Percentiles rank a stretch among this genome's conserved stretches.
These are phyloP conservation scores for Cyathus pygmaeus DNA, from an alignment of 1,284 basidiomycete genomes.

Conservation along the genomic window DNA sequence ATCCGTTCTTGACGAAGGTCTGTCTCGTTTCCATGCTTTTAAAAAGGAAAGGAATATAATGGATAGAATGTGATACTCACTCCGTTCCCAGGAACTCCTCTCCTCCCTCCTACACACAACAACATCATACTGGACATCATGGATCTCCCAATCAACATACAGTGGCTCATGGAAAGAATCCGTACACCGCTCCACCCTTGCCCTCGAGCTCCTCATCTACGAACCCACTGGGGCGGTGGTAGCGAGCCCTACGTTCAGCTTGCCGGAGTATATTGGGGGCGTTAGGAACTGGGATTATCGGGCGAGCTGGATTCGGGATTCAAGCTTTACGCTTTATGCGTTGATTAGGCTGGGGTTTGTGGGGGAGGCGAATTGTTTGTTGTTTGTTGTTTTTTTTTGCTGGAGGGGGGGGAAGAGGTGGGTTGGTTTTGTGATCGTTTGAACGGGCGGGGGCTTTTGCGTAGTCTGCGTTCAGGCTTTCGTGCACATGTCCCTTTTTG, in stretches of 20 bases:
- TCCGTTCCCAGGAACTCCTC: background rate
- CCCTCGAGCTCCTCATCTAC: slow-evolving; percentile 85
- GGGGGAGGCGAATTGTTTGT: slow-evolving; percentile 82
- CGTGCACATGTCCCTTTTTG: too few species aligned
- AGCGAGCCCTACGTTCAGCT: slow-evolving; percentile 91
- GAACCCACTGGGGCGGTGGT: slow-evolving; percentile 86
- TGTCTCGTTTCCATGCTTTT: background rate
- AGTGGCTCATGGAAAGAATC: slow-evolving; percentile 93
- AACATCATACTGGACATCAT: slow-evolving; percentile 82
- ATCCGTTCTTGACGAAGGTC: slow-evolving; percentile 64
- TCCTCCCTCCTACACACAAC: background rate
- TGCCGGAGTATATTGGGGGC: slow-evolving; percentile 91
- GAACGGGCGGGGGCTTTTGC: too few species aligned
- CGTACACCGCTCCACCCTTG: slow-evolving; percentile 87
- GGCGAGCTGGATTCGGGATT: slow-evolving; percentile 90
- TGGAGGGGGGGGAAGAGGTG: too few species aligned
- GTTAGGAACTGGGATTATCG: slow-evolving; percentile 88
- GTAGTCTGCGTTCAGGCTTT: too few species aligned
- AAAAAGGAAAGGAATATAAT: too few species aligned
- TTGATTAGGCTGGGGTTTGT: slow-evolving; percentile 92
- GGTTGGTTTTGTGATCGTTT: too few species aligned
- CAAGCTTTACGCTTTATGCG: slow-evolving; percentile 92
- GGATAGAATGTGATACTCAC: too few species aligned
- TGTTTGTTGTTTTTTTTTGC: too few species aligned
- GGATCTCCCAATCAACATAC: slow-evolving; percentile 87